phyloP scores from a whole-genome alignment of 306 rosid genomes.

The Prunus mume region DNA sequence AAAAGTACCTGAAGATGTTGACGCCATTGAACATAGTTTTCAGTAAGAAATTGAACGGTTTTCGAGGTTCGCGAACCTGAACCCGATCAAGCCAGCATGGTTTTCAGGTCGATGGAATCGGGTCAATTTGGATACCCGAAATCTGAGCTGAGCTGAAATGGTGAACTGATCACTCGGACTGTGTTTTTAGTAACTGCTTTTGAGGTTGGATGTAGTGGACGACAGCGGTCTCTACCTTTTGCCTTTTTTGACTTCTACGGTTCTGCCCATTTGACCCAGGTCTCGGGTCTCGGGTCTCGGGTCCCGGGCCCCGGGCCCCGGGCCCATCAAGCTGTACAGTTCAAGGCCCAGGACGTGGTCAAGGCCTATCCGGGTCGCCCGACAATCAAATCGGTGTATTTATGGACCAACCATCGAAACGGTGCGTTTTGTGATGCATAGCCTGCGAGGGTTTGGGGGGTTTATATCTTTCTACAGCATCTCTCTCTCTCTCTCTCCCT shows the following conservation, averaged over 20 bases:
- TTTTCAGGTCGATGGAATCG: slow-evolving; percentile 10
- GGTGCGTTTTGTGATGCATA: not conserved
- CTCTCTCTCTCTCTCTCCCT: not conserved
- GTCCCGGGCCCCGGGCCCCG: too few species aligned
- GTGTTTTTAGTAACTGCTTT: not conserved
- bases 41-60: not conserved
- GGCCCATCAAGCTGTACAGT: not conserved
- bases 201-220: not conserved
- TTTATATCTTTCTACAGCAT: not conserved
- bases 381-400: not conserved
- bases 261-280: not conserved
- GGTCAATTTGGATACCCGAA: slow-evolving; percentile 17
- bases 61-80: not conserved
- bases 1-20: slow-evolving; percentile 30
- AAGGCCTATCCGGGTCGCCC: not conserved
- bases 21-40: not conserved
- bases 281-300: too few species aligned
- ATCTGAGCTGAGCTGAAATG: slow-evolving; percentile 6
- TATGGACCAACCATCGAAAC: not conserved
- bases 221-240: not conserved
- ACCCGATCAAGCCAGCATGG: not conserved
- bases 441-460: slow-evolving; percentile 1
- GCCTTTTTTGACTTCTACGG: not conserved
- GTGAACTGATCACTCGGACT: not conserved
- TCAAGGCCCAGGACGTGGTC: not conserved